Evolutionary conservation across 108 stramenopile species (phyloP).

Genomic region (Epithemia pelagica): DNA sequence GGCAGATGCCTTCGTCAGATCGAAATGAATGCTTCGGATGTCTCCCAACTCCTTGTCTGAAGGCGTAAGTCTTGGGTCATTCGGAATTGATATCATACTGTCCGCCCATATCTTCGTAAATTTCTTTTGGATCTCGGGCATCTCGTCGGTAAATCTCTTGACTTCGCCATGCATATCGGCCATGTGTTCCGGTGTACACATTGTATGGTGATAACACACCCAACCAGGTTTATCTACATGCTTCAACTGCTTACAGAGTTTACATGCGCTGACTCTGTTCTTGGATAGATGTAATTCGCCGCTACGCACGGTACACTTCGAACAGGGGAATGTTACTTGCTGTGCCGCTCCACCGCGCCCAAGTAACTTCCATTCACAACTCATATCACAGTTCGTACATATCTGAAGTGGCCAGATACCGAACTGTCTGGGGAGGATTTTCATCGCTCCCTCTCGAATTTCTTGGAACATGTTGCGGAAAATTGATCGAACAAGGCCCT

Average conservation of each 20-base stretch:
- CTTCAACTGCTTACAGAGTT: background rate
- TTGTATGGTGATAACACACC: background rate
- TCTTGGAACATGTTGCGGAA: background rate
- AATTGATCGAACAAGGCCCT: background rate
- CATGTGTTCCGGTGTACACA: background rate
- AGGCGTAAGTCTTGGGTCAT: background rate
- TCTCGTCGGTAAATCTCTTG: background rate
- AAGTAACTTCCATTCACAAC: background rate
- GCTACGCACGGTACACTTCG: background rate
- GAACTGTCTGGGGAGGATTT: background rate
- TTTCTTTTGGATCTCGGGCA: background rate
- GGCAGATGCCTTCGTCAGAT: background rate
- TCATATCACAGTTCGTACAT: background rate
- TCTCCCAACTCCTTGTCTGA: background rate
- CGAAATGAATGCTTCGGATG: background rate
- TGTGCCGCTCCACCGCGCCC: background rate
- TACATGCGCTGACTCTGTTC: background rate
- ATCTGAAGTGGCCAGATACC: background rate
- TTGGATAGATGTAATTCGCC: background rate
- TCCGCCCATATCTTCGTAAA: too few species aligned
- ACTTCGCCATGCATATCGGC: background rate
- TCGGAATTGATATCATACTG: background rate
- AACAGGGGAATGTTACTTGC: background rate
- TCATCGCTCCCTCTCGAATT: background rate
- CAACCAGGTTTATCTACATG: background rate